Base-by-base conservation (phyloP, 2,329 filamentous ascomycete species). In the Colletotrichum somersetense region DNA sequence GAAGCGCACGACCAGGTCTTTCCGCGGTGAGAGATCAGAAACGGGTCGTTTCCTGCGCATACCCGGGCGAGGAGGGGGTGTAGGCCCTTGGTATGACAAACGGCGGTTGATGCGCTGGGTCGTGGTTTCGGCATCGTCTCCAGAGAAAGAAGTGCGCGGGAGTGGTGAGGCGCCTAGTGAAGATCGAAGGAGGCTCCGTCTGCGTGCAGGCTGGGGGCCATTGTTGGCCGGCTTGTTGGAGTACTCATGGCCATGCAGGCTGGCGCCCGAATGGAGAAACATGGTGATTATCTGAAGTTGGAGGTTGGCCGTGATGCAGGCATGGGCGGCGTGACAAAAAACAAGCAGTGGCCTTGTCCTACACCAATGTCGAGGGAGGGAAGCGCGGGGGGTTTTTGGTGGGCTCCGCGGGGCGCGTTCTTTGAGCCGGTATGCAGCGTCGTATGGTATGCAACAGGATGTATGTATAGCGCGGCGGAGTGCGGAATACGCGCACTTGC, bases 161-260 rank as follows among this genome's bases (percentile, higher is more conserved):
- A 69, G 56, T 48, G 33, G 53, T 16, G 73, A 68, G 38, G 71
- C 58, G 2, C 82, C 78, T 53, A 85, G 78, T 42, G 85, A 80
- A 6, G 85, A 84, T 65, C 83, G 81, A 46, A 87, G 74, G 7
- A 86, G 80, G n/a, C 81, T 78, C 52, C 81, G 82, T 74, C 76
- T 78, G 33, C 78, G 76, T 52, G 80, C 78, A 74, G 79, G 80
- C 66, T 79, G 74, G 50, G 78, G 77, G 26, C 26, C 62, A 30
- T 58, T 72, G 48, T 80, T 75, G 33, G 79, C 69, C 66, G 80
- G 77, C 56, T 80, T 79, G 68, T 80, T 79, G 40, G 87, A 89
- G 76, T 87, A 90, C 77, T 90, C 88, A 77, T 90, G 88, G 78
- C 88, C 88, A 77, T 90, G 88, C 26, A 90, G 82, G 79, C 88